Evolutionary conservation across 495 filamentous ascomycete genomes (phyloP).

Genomic region (Trichocladium uniseriatum): DNA sequence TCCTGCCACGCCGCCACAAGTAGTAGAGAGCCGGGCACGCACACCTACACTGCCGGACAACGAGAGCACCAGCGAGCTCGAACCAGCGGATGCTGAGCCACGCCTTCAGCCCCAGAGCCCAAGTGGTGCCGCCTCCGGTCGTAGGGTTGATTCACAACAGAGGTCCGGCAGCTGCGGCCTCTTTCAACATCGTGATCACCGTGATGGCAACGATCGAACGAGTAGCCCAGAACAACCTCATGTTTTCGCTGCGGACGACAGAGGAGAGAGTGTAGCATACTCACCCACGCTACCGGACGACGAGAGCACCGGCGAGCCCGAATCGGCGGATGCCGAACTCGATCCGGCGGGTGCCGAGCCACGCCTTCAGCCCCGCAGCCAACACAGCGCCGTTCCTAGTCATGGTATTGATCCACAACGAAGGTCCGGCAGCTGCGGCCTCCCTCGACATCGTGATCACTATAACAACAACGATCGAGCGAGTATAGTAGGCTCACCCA

Average conservation of each 20-base stretch:
- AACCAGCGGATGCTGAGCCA: slow-evolving; percentile 1
- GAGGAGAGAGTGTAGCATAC: no score
- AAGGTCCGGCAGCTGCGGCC: slow-evolving; percentile 4
- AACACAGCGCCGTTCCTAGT: slow-evolving; percentile 2
- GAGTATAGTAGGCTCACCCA: slow-evolving; percentile 2
- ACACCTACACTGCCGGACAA: slow-evolving; percentile 3
- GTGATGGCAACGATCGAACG: slow-evolving; percentile 5
- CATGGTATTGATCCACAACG: slow-evolving; percentile 7
- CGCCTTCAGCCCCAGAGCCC: slow-evolving; percentile 9
- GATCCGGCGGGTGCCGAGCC: slow-evolving; percentile 4
- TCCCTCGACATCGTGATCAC: slow-evolving; percentile 7
- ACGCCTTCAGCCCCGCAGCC: slow-evolving; percentile 7
- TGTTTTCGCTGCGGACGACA: no score
- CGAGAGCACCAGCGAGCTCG: slow-evolving; percentile 3
- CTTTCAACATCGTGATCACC: slow-evolving; percentile 6
- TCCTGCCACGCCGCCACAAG: slow-evolving; percentile 6
- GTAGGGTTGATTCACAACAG: slow-evolving; percentile 6
- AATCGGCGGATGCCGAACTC: no score
- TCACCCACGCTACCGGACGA: slow-evolving; percentile 2
- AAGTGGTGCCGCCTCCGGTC: slow-evolving; percentile 6
- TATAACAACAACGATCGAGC: slow-evolving; percentile 4
- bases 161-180: no score
- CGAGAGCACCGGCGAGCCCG: slow-evolving; percentile 8
- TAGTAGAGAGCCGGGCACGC: slow-evolving; percentile 4
- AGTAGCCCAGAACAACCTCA: no score